phyloP scores from a whole-genome alignment of 495 filamentous ascomycete species.

The Neurospora discreta region DNA sequence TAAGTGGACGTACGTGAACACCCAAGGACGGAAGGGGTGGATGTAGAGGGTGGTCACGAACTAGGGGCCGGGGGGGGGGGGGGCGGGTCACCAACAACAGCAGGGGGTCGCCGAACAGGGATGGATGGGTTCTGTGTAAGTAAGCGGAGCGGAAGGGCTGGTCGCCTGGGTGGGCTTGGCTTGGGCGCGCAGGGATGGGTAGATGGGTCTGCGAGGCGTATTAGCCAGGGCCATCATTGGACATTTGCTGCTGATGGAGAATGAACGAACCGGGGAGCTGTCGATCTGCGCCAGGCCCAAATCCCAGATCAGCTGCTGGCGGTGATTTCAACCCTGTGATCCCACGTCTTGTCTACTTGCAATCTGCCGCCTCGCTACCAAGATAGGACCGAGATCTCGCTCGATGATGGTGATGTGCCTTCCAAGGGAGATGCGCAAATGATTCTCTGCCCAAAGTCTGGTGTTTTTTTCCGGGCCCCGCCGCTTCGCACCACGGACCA shows the following conservation, averaged over 20 bases:
- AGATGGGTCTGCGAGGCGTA: conserved; percentile 18
- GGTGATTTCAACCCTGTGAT: conserved; percentile 22
- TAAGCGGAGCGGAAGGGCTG: conserved; percentile 2
- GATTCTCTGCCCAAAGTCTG: background rate
- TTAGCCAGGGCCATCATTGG: conserved; percentile 18
- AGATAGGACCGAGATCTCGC: conserved; percentile 17
- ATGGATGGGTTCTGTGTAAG: background rate
- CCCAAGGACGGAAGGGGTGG: background rate
- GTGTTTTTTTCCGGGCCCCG: background rate
- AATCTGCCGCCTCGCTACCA: conserved; percentile 10
- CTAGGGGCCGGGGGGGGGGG: background rate
- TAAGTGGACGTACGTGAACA: conserved; percentile 7
- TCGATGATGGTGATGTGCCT: conserved; percentile 14
- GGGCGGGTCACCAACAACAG: no score
- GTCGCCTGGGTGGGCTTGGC: conserved; percentile 9
- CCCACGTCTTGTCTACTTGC: conserved; percentile 1
- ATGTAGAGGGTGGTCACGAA: background rate
- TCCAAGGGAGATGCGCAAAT: conserved; percentile 4
- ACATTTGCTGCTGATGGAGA: conserved; percentile 4
- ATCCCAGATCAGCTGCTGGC: conserved; percentile 22
- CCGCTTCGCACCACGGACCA: background rate
- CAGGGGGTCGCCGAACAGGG: background rate
- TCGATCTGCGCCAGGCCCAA: conserved; percentile 20
- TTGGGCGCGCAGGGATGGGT: background rate
- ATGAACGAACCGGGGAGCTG: conserved; percentile 7